Evolutionary conservation across 225 moss, liverwort and hornwort species (phyloP).

Genomic region (Sphagnum contortum): DNA sequence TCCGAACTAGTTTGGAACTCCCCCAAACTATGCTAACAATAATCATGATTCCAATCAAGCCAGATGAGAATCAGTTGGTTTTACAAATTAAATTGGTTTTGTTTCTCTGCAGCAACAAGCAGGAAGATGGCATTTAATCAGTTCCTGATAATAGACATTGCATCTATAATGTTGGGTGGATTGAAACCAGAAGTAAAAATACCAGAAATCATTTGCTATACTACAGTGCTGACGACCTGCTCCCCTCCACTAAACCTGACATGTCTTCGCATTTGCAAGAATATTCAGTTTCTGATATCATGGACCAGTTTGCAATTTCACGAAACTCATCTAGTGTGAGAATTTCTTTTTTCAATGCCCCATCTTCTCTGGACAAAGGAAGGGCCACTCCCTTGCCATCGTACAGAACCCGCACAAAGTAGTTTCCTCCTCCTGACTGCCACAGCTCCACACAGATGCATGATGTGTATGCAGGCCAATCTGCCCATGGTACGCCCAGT

Average conservation of each 20-base stretch:
- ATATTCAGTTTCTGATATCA: slow-evolving; percentile 22
- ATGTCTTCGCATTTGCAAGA: slow-evolving; percentile 12
- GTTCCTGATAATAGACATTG: too few species aligned
- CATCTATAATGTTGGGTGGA: too few species aligned
- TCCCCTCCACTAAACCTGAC: slow-evolving; percentile 1
- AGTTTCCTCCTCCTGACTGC: slow-evolving; percentile 13
- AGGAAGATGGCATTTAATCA: too few species aligned
- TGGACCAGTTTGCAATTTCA: slow-evolving; percentile 21
- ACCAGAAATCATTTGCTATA: too few species aligned
- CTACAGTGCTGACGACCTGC: too few species aligned
- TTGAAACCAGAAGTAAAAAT: too few species aligned
- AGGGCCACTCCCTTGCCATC: slow-evolving; percentile 31
- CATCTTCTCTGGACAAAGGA: slow-evolving; percentile 21
- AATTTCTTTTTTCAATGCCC: slow-evolving; percentile 20
- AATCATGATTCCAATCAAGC: too few species aligned
- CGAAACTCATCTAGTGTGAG: slow-evolving; percentile 32
- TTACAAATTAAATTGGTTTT: too few species aligned
- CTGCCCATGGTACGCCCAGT: slow-evolving; percentile 32
- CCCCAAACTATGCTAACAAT: too few species aligned
- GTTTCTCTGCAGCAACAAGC: too few species aligned
- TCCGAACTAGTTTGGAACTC: too few species aligned
- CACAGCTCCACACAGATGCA: slow-evolving; percentile 41
- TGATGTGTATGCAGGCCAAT: slow-evolving; percentile 47
- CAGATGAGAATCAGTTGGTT: too few species aligned
- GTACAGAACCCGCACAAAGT: slow-evolving; percentile 32